Percentiles rank a stretch among this genome's conserved stretches.
Conservation (phyloP, 2,329 filamentous ascomycete genomes). For the Lomentospora prolificans region DNA sequence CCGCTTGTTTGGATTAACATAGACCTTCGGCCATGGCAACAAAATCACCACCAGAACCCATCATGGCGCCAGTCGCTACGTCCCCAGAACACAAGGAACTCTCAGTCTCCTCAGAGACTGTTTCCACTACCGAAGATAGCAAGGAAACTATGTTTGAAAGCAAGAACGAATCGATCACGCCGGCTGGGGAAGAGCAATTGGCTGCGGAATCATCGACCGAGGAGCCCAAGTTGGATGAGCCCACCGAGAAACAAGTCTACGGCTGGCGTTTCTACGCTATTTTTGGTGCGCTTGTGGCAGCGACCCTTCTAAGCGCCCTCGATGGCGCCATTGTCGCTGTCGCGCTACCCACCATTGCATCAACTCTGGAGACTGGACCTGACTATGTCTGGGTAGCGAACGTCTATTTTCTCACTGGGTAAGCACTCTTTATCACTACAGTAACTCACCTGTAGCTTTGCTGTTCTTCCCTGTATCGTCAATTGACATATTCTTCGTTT, state of each 20-base stretch:
- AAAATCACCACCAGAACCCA: neutral
- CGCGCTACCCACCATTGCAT: conserved; percentile 15
- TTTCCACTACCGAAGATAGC: neutral
- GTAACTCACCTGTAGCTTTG: neutral
- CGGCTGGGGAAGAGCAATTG: neutral
- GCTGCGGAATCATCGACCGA: neutral
- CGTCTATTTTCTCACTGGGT: conserved; percentile 13
- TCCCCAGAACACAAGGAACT: neutral
- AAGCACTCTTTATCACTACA: neutral
- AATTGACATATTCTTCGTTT: neutral
- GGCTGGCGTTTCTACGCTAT: conserved; percentile 6
- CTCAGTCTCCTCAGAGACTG: neutral
- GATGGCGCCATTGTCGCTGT: conserved; percentile 15
- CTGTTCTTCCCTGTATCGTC: neutral
- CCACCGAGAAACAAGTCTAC: neutral
- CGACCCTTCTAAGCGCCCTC: conserved; percentile 13
- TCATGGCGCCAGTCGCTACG: neutral
- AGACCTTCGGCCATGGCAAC: neutral
- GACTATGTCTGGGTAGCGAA: conserved; percentile 17
- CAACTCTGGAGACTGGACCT: conserved; percentile 8
- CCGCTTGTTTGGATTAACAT: neutral
- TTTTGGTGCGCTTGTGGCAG: conserved; percentile 10
- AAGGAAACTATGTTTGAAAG: neutral
- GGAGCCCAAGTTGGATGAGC: neutral
- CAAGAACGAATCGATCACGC: neutral